Evolutionary conservation across 176 grass and related monocot species (phyloP), one percentile per base, ranked within the genome.

Genomic region (Sorghum bicolor): DNA sequence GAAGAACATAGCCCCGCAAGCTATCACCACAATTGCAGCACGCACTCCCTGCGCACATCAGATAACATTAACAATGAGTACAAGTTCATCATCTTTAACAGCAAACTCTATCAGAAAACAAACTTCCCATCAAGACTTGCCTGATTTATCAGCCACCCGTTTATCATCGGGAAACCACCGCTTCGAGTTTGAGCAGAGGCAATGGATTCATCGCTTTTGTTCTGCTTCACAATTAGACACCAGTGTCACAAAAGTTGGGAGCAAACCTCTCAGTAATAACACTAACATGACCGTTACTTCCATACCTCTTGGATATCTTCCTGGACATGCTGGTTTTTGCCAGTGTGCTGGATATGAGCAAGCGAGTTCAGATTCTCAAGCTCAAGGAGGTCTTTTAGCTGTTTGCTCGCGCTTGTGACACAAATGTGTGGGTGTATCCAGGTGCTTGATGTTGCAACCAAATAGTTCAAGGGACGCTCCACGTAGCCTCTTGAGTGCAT

Each of bases 71-170:
- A 4, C 11, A 25, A 60, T 60, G 55, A 25, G 55, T 57, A n/a
- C 22, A 60, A 25, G 20, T 57, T n/a, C 52, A 53, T 53, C 50
- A n/a, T 57, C 8, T n/a, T 57, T 9, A 73, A 73, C 70, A 47
- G 0, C 70, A 29, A 47, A 47, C 69, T 71, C 24, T 16, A 41
- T 44, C 25, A 28, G 70, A 72, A 72, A 28, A 48, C 26, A 73
- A 26, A 47, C 40, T 72, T 9, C 24, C 39, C 17, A 38, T 9
- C 6, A 9, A 30, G 12, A 53, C 82, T 85, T 31, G 72, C 88
- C 88, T 90, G 79, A 43, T 73, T 78, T 44, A 90, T 78, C 79
- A 86, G 16, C 88, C 83, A 82, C 15, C 73, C 73, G 6, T 86
- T 77, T 16, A 86, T 19, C 29, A 67, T 5, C 0, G 43, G 34